Evolutionary conservation across 257 asterid species (phyloP).

Genomic region (Nicotiana undulata): DNA sequence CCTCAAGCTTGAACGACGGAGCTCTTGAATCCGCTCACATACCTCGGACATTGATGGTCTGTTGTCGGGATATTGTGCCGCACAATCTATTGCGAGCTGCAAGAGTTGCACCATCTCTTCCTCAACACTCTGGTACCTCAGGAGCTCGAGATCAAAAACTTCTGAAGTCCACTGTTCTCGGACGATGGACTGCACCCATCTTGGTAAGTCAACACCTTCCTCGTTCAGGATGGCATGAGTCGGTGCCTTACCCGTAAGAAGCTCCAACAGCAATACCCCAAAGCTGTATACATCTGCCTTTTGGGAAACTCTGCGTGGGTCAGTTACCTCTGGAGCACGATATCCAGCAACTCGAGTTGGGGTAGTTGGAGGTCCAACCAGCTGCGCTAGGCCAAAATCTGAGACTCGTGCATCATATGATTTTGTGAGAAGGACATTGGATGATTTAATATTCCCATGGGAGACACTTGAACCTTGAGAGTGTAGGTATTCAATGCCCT

Average conservation of each 20-base stretch:
- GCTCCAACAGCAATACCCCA: constrained; percentile 37
- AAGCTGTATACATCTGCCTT: constrained; percentile 48
- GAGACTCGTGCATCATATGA: constrained; percentile 31
- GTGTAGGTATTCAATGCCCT: constrained; percentile 35
- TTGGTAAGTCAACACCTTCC: constrained; percentile 44
- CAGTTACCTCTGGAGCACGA: constrained; percentile 44
- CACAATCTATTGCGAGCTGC: constrained; percentile 35
- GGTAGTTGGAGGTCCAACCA: constrained; percentile 35
- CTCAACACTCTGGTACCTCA: constrained; percentile 24
- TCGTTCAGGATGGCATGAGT: constrained; percentile 32
- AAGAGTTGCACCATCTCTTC: constrained; percentile 36
- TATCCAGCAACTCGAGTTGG: constrained; percentile 34
- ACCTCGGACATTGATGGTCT: constrained; percentile 28
- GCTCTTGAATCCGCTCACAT: constrained; percentile 27
- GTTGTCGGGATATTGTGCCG: constrained; percentile 33
- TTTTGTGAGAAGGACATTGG: constrained; percentile 34
- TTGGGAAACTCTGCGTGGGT: constrained; percentile 29
- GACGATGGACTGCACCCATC: constrained; percentile 40
- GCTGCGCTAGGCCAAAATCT: constrained; percentile 34
- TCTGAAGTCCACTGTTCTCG: constrained; percentile 39
- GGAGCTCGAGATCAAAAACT: constrained; percentile 35
- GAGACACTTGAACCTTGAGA: constrained; percentile 24
- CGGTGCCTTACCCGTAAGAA: constrained; percentile 42
- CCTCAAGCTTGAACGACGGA: constrained; percentile 13
- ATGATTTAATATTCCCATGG: constrained; percentile 43